Base-by-base conservation (phyloP, 2,329 filamentous ascomycete genomes). In the Stachybotrys chartarum region DNA sequence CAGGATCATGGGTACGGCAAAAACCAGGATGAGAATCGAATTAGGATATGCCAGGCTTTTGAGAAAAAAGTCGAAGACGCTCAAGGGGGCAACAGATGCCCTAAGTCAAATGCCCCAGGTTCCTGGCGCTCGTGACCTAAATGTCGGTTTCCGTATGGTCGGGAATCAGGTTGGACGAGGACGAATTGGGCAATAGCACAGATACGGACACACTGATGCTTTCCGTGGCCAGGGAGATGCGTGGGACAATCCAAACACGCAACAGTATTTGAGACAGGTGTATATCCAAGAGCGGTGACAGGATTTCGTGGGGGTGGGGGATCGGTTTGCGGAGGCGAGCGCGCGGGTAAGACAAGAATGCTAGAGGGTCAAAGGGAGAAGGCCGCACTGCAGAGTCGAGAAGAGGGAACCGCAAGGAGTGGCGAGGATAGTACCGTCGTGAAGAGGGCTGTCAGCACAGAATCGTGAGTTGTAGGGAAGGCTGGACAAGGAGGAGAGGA, bases 381-480 rank as follows among this genome's bases (percentile, higher is more conserved):
- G 32, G 30, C 14, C n/a, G 35, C n/a, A 31, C 24, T 24, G 47
- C 6, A 42, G 18, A 42, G 35, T 35, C 14, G 31, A 12, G 50
- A 35, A 17, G 55, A 50, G 57, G 58, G 32, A 52, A 57, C 54
- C 52, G 54, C 55, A 57, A 61, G 59, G 58, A 61, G 18, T 30
- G 18, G 14, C 14, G 47, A 30, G 24, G 18, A 18, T 18, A 50
- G 30, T 17, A 30, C 11, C 47, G 30, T 30, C 24, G 24, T 24
- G 24, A 4, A 24, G 24, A 24, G 24, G 24, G 4, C 24, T 24
- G 24, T 2, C 24, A 24, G 24, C 24, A 24, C 24, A 24, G 24
- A 24, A 24, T 24, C 24, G 24, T 24, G 24, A 24, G 24, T 24
- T 24, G 24, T 4, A 24, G 24, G 24, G 4, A 24, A 24, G 24